A percentile compares a stretch with the other conserved stretches of the same genome.
Conservation (phyloP, 306 rosid species). For the Purshia tridentata region DNA sequence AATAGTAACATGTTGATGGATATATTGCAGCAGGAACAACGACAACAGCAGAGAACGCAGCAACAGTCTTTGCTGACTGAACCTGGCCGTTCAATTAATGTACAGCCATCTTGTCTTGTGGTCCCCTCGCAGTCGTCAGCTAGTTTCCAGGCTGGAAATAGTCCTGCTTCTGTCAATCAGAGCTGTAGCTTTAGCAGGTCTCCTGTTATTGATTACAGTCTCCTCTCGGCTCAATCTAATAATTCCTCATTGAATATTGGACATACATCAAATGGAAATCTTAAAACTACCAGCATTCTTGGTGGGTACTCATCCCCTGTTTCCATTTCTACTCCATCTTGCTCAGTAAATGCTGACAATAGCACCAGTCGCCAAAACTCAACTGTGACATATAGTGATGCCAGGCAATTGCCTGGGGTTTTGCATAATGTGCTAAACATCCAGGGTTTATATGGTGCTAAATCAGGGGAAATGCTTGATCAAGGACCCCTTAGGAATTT, state of each 20-base stretch:
- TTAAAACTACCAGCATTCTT: constrained; percentile 30
- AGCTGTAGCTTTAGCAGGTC: constrained; percentile 41
- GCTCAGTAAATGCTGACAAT: constrained; percentile 32
- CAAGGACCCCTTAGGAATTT: constrained; percentile 40
- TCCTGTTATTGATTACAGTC: constrained; percentile 46
- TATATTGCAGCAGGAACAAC: constrained; percentile 36
- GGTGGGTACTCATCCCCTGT: constrained; percentile 34
- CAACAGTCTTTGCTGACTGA: constrained; percentile 41
- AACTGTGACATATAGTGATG: constrained; percentile 31
- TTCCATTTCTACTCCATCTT: constrained; percentile 38
- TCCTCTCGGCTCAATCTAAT: constrained; percentile 44
- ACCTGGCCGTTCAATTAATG: constrained; percentile 46
- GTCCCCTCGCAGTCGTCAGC: constrained; percentile 51
- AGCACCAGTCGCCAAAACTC: constrained; percentile 39
- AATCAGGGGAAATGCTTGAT: constrained; percentile 38
- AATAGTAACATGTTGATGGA: constrained; percentile 40
- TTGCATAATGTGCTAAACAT: constrained; percentile 23
- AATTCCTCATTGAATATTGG: constrained; percentile 35
- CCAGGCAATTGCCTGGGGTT: constrained; percentile 31
- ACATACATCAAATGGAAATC: constrained; percentile 36
- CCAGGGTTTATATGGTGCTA: constrained; percentile 32
- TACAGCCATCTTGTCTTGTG: constrained; percentile 64
- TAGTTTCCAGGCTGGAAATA: constrained; percentile 38
- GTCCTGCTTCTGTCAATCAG: constrained; percentile 48
- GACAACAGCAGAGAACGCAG: constrained; percentile 30